A percentile compares a stretch with the other conserved stretches of the same genome.
Evolutionary conservation across 331 rosid genomes (phyloP).

Genomic region (Ulmus americana): DNA sequence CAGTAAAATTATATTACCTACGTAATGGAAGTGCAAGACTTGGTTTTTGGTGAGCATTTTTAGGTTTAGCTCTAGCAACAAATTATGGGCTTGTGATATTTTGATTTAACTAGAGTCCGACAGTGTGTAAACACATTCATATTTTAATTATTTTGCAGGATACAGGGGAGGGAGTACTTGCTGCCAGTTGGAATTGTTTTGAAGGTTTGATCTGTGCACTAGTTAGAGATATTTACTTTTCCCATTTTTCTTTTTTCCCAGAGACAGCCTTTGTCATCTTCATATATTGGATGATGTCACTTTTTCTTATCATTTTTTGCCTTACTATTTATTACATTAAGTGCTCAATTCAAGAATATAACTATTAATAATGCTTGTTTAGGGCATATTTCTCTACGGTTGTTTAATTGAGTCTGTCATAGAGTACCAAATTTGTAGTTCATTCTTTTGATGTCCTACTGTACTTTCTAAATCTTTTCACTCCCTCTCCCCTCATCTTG

Average conservation of each 20-base stretch:
- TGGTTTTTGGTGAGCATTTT: slow-evolving; percentile 74
- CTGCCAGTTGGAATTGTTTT: slow-evolving; percentile 86
- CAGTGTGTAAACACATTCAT: not conserved
- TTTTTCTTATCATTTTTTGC: no score
- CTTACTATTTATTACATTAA: no score
- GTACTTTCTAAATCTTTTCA: no score
- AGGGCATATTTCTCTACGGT: no score
- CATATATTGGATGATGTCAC: no score
- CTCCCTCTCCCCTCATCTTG: no score
- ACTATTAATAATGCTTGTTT: no score
- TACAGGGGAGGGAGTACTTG: slow-evolving; percentile 76
- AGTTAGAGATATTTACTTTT: slow-evolving; percentile 2
- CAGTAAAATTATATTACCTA: slow-evolving; percentile 74
- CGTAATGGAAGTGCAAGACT: slow-evolving; percentile 86
- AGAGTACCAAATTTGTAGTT: no score
- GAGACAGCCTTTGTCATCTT: no score
- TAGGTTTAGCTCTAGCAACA: slow-evolving; percentile 18
- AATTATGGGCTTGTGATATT: slow-evolving; percentile 16
- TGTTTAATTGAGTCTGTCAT: no score
- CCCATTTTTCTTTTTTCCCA: not conserved
- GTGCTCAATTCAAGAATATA: no score
- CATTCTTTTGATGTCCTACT: no score
- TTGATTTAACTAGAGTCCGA: not conserved
- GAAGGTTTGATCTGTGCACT: slow-evolving; percentile 42
- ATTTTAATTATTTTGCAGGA: slow-evolving; percentile 47